A percentile compares a stretch with the other conserved stretches of the same genome.
phyloP scores from a whole-genome alignment of 2,329 filamentous ascomycete species.

The Amylocarpus encephaloides region DNA sequence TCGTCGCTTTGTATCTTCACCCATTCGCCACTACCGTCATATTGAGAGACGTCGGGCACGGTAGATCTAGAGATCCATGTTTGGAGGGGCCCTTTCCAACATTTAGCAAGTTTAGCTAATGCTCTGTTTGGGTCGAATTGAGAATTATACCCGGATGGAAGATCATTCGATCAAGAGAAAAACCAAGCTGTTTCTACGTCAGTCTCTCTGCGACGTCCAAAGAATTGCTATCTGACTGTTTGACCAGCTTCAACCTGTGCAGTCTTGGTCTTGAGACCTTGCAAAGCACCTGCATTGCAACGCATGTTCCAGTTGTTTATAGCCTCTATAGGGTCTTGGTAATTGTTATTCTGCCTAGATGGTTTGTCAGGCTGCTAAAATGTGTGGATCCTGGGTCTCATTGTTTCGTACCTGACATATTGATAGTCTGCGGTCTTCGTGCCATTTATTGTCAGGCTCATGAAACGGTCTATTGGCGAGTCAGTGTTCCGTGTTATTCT shows the following conservation, averaged over 20 bases:
- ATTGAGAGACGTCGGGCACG: background rate
- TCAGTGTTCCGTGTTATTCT: background rate
- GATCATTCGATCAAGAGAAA: background rate
- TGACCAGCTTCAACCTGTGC: background rate
- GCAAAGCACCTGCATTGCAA: background rate
- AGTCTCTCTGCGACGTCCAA: too few relatives aligned
- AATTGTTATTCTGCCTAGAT: too few relatives aligned
- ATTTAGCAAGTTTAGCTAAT: background rate
- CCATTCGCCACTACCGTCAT: background rate
- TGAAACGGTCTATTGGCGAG: background rate
- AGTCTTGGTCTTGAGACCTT: background rate
- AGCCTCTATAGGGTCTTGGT: too few relatives aligned
- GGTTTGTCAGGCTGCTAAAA: too few relatives aligned
- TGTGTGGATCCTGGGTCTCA: too few relatives aligned
- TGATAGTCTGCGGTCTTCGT: background rate
- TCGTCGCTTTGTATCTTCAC: background rate
- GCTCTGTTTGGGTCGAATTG: background rate
- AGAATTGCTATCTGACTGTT: background rate
- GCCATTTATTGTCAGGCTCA: background rate
- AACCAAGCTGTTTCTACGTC: background rate
- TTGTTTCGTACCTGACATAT: background rate
- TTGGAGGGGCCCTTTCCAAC: background rate
- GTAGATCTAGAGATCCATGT: background rate
- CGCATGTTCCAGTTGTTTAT: background rate
- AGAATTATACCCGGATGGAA: background rate